Evolutionary conservation across 768 basidiomycete species (phyloP).

Genomic region (Hygrocybe punicea): DNA sequence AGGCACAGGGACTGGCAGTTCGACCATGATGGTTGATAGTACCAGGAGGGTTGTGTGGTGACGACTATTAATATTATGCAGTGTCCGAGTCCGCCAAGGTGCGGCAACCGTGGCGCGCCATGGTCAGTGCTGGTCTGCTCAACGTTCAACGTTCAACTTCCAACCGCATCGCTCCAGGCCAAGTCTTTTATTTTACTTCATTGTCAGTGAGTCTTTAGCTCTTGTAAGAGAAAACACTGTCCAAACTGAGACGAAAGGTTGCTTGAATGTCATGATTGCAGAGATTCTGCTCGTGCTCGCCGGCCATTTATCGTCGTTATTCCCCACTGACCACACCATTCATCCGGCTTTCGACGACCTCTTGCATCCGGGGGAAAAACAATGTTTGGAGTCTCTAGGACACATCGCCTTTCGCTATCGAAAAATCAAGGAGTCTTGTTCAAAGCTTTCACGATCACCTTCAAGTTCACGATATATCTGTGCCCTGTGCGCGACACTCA

Average conservation of each 20-base stretch:
- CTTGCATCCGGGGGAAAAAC: constrained; percentile 85
- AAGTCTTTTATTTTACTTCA: too few relatives aligned
- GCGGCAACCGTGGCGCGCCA: too few relatives aligned
- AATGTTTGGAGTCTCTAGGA: constrained; percentile 77
- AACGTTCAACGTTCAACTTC: too few relatives aligned
- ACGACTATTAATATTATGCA: too few relatives aligned
- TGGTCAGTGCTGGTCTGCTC: too few relatives aligned
- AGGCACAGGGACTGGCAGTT: too few relatives aligned
- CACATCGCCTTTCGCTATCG: constrained; percentile 72
- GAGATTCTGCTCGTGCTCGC: constrained; percentile 84
- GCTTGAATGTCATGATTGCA: constrained; percentile 68
- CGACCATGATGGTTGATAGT: too few relatives aligned
- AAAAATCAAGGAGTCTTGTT: constrained; percentile 60
- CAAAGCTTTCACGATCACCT: constrained; percentile 48
- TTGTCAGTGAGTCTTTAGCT: too few relatives aligned
- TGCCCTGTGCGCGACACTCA: constrained; percentile 70
- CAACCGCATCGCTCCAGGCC: too few relatives aligned
- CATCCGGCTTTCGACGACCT: constrained; percentile 64
- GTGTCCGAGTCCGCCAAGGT: too few relatives aligned
- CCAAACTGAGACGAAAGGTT: neutral
- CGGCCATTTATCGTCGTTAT: constrained; percentile 84
- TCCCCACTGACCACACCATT: constrained; percentile 55
- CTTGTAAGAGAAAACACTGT: too few relatives aligned
- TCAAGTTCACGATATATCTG: constrained; percentile 80
- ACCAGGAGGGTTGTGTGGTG: too few relatives aligned